Base-by-base conservation (phyloP, 371 early-diverging fungal genomes). In the Fennellomyces sp. region DNA sequence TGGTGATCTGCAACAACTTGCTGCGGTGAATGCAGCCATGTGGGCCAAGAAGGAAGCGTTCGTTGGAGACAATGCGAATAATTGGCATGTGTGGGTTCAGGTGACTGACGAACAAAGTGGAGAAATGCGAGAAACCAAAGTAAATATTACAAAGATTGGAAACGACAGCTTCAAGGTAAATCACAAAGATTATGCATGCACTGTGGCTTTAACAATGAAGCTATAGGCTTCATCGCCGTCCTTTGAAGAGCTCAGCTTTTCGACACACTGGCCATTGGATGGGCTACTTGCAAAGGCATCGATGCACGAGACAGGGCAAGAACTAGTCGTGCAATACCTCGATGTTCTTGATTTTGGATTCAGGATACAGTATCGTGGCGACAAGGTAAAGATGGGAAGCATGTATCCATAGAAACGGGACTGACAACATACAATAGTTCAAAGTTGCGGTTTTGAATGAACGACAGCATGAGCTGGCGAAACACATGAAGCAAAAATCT, bases 281-380 rank as follows among this genome's bases (percentile, higher is more conserved):
- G 76, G 85, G 7, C 84, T 94, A 5, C 65, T 95, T 65, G 84
- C 93, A 41, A 76, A 86, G 36, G 79, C 88, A n/a, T 67, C 45
- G 11, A 69, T 85, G 48, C 61, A 70, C 15, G 57, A 69, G 58
- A 45, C 26, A 17, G 39, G 41, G 25, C 78, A 84, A 58, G 48
- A 57, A 5, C 62, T 88, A 21, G 83, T 88, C 0, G 60, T 92
- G n/a, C 96, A 96, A 69, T 96, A 91, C 67, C 65, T 94, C 29
- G 94, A 91, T 30, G 69, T 82, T 1, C 66, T 86, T 15, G 84
- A 90, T 5, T 68, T 90, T 62, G 96, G 95, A 3, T 89, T 91
- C 72, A 81, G 84, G 29, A 75, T 97, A 38, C 93, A 91, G 69
- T 90, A 89, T 68, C 74, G 86, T 50, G 97, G 97, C 25, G 93